Conservation (phyloP, 192 early-diverging fungal species). For the Coemansia furcata region DNA sequence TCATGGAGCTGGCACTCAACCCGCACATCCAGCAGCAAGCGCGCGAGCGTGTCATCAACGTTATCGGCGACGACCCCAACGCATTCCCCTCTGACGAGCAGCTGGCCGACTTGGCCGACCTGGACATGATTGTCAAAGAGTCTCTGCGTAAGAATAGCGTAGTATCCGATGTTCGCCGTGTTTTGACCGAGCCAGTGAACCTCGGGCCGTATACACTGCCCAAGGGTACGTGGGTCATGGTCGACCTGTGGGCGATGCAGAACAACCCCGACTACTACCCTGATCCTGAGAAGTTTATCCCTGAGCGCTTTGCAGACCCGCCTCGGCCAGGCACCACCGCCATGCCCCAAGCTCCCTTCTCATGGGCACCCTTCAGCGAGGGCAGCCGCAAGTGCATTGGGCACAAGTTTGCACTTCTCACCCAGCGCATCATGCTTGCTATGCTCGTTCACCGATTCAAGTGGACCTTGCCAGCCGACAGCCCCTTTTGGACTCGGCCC, state of each 20-base stretch:
- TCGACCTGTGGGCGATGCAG: conserved; percentile 60
- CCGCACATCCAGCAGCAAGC: conserved; percentile 45
- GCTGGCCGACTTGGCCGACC: conserved; percentile 44
- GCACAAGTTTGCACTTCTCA: conserved; percentile 58
- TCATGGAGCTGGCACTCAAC: conserved; percentile 54
- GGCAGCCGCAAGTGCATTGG: conserved; percentile 60
- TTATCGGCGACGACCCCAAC: conserved; percentile 48
- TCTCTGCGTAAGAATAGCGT: conserved; percentile 47
- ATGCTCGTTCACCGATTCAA: conserved; percentile 51
- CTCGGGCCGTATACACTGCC: conserved; percentile 54
- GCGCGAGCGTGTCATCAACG: conserved; percentile 39
- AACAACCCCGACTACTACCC: conserved; percentile 51
- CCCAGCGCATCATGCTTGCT: conserved; percentile 58
- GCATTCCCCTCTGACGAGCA: conserved; percentile 57
- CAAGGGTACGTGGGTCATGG: conserved; percentile 51
- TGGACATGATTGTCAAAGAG: conserved; percentile 57
- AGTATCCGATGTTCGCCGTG: conserved; percentile 31
- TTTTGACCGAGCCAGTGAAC: conserved; percentile 51
- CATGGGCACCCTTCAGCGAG: conserved; percentile 60
- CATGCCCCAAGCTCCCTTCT: conserved; percentile 19
- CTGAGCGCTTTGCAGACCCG: conserved; percentile 52
- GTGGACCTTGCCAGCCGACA: conserved; percentile 41
- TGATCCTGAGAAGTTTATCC: conserved; percentile 52
- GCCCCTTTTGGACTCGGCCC: conserved; percentile 31
- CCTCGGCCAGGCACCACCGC: background rate